Conservation (phyloP, 441 rosid genomes). For the Corymbia calophylla region DNA sequence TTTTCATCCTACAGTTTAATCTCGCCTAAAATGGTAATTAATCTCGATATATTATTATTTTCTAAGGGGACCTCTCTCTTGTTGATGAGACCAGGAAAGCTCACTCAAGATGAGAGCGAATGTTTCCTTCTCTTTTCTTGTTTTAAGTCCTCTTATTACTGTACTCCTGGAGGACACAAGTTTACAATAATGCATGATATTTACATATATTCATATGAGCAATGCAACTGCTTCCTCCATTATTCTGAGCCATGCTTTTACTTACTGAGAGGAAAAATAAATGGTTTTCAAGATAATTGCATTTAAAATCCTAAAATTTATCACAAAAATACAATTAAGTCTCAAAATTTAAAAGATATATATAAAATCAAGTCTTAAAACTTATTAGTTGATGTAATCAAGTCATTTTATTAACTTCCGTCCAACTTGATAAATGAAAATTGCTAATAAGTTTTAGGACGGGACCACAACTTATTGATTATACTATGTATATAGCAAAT, state of each 20-base stretch:
- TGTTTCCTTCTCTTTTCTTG: neutral
- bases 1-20: neutral
- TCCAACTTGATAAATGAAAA: neutral
- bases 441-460: no score
- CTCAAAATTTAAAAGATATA: no score
- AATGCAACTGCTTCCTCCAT: neutral
- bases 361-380: no score
- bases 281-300: neutral
- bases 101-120: neutral
- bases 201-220: neutral
- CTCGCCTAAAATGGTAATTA: no score
- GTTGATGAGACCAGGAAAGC: neutral
- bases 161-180: neutral
- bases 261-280: neutral
- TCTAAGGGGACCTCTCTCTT: neutral
- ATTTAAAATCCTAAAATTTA: no score
- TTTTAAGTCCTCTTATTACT: neutral
- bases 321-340: no score
- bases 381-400: fast-evolving
- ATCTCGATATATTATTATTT: neutral
- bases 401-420: no score
- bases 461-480: neutral
- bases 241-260: neutral
- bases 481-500: neutral
- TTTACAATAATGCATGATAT: neutral